These are phyloP conservation scores for Leucocoprinus sp. DNA, from an alignment of 768 basidiomycete genomes.

Conservation along the genomic window DNA sequence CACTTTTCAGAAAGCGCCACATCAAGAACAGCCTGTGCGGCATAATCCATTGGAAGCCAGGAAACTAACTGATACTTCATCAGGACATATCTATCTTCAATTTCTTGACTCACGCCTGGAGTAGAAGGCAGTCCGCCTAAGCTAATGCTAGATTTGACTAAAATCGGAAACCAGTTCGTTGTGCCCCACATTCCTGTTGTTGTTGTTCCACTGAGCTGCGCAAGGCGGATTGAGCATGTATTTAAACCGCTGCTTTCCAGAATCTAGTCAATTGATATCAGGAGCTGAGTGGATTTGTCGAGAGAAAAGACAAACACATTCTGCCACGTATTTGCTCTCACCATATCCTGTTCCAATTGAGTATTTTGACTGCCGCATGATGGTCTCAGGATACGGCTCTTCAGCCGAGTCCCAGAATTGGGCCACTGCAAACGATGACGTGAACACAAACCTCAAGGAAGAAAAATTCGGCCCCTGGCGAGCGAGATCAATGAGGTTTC, in stretches of 20 bases:
- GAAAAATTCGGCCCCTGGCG: slow-evolving; percentile 18
- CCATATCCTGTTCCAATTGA: slow-evolving; percentile 29
- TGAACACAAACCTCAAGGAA: slow-evolving; percentile 28
- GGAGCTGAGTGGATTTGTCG: neutral
- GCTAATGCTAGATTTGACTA: slow-evolving; percentile 27
- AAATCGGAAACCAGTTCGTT: slow-evolving; percentile 31
- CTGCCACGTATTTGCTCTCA: slow-evolving; percentile 29
- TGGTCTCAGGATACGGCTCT: slow-evolving; percentile 22
- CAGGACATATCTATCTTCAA: neutral
- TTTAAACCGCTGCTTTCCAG: slow-evolving; percentile 23
- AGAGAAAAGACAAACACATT: slow-evolving; percentile 21
- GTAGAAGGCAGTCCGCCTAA: slow-evolving; percentile 22
- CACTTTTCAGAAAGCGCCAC: slow-evolving; percentile 17
- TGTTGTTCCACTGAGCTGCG: slow-evolving; percentile 28
- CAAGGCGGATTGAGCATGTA: slow-evolving; percentile 24
- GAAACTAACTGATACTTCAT: slow-evolving; percentile 19
- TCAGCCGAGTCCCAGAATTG: slow-evolving; percentile 23
- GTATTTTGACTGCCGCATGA: slow-evolving; percentile 18
- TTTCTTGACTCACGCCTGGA: slow-evolving; percentile 19
- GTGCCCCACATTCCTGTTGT: slow-evolving; percentile 30
- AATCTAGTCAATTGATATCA: slow-evolving; percentile 15
- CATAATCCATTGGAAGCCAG: slow-evolving; percentile 26
- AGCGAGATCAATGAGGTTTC: slow-evolving; percentile 36
- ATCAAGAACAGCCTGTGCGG: slow-evolving; percentile 23
- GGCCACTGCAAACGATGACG: slow-evolving; percentile 31